Evolutionary conservation across 164 flowering plant genomes (phyloP).

Genomic region (Magnolia sinica): DNA sequence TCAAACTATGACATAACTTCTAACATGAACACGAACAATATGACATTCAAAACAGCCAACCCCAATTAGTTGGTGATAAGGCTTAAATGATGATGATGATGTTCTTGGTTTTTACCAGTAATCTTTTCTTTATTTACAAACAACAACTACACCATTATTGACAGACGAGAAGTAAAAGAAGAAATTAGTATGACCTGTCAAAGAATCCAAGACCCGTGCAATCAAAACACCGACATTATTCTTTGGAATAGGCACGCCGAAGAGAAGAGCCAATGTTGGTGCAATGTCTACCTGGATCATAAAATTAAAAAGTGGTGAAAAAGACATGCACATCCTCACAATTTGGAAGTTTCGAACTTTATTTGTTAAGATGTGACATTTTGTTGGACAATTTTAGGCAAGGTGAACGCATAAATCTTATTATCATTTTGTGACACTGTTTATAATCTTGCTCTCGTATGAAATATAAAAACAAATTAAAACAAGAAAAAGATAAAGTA

Average conservation of each 20-base stretch:
- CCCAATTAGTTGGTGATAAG: too few species aligned
- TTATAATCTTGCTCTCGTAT: neutral
- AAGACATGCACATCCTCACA: neutral
- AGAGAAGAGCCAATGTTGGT: constrained; percentile 84
- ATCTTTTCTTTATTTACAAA: too few species aligned
- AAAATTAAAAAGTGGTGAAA: constrained; percentile 5
- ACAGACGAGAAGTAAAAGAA: constrained; percentile 1
- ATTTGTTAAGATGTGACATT: neutral
- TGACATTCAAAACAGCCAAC: too few species aligned
- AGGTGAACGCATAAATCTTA: neutral
- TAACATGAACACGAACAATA: too few species aligned
- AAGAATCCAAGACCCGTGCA: constrained; percentile 36
- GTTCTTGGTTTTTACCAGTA: too few species aligned
- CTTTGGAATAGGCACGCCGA: constrained; percentile 91
- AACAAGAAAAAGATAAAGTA: neutral
- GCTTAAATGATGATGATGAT: too few species aligned
- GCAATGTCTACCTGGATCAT: constrained; percentile 76
- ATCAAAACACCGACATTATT: constrained; percentile 78
- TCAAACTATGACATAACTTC: too few species aligned
- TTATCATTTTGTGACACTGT: neutral
- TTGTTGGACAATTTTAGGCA: neutral
- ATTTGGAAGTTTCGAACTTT: neutral
- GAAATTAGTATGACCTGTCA: constrained; percentile 48
- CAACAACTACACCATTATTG: too few species aligned
- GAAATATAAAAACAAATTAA: neutral